Percentiles rank a stretch among this genome's conserved stretches.
These are phyloP conservation scores for Raffaelea arxii DNA, from an alignment of 2,329 filamentous ascomycete species.

Conservation along the genomic window DNA sequence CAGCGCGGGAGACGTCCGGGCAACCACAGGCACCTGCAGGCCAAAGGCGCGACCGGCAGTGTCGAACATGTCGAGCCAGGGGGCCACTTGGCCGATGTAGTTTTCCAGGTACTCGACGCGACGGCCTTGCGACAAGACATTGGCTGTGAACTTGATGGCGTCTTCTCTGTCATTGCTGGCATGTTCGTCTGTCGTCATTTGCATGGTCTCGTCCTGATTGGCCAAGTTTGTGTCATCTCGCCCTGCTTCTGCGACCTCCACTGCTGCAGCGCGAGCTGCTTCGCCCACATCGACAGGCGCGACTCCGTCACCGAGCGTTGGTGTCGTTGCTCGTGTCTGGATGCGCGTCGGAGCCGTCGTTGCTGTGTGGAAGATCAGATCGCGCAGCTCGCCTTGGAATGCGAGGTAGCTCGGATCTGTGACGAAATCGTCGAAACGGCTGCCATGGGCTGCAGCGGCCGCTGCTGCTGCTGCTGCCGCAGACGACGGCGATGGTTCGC, in stretches of 20 bases:
- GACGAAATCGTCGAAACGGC: constrained; percentile 21
- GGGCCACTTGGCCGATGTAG: constrained; percentile 7
- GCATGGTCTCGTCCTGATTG: constrained; percentile 11
- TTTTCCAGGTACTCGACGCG: constrained; percentile 29
- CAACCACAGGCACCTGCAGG: constrained; percentile 39
- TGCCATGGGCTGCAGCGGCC: no score
- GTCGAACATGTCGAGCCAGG: constrained; percentile 22
- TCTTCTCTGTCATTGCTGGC: no score
- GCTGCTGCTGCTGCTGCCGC: no score
- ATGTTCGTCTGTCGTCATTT: no score
- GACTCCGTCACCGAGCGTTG: constrained; percentile 14
- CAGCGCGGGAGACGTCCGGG: constrained; percentile 34
- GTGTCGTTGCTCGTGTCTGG: constrained; percentile 28
- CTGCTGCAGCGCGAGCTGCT: neutral
- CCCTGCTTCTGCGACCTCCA: neutral
- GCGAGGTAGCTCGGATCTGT: constrained; percentile 32
- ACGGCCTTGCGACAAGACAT: constrained; percentile 21
- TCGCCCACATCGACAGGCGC: neutral
- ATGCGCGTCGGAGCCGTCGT: constrained; percentile 32
- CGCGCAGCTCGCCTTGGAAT: constrained; percentile 35
- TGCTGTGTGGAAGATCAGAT: constrained; percentile 34
- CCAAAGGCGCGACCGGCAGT: constrained; percentile 41
- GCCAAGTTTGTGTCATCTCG: neutral
- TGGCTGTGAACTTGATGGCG: no score
- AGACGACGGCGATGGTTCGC: no score